Percentiles rank a stretch among this genome's conserved stretches.
Conservation (phyloP, 495 filamentous ascomycete genomes). For the Daldinia loculata region DNA sequence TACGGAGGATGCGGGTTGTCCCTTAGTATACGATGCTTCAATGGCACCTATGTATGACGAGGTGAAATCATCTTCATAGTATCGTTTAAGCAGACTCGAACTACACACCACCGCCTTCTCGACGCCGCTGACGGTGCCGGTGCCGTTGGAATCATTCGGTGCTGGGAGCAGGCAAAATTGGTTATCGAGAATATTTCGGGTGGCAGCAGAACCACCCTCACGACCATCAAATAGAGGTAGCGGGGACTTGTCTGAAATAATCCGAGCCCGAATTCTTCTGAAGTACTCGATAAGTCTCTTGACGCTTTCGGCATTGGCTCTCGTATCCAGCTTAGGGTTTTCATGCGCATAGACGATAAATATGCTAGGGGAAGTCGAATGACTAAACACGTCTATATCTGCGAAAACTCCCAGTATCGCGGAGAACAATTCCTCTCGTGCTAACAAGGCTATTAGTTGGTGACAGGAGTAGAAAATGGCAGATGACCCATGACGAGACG, state of each 20-base stretch:
- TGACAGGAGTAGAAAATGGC: not conserved
- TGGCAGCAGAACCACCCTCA: not conserved
- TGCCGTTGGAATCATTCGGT: not conserved
- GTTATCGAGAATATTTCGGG: not conserved
- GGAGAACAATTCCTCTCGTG: not conserved
- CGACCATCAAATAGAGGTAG: not conserved
- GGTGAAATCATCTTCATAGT: slow-evolving; percentile 10
- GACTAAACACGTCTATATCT: slow-evolving; percentile 7
- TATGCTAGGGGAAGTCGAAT: slow-evolving; percentile 2
- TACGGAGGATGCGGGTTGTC: not conserved
- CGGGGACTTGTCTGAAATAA: not conserved
- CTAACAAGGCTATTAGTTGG: not conserved
- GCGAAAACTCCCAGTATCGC: not conserved
- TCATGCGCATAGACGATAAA: slow-evolving; percentile 22
- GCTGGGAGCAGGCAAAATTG: not conserved
- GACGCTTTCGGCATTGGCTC: not conserved
- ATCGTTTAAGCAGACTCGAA: slow-evolving; percentile 6
- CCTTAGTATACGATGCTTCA: not conserved
- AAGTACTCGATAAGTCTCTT: not conserved
- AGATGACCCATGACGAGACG: not conserved
- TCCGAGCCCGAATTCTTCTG: not conserved
- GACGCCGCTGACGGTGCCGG: not conserved
- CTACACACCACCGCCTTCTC: slow-evolving; percentile 6
- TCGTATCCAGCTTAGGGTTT: not conserved
- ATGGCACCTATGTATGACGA: not conserved